A percentile compares a stretch with the other conserved stretches of the same genome.
These are phyloP conservation scores for Microascus cirrosus DNA, from an alignment of 2,329 filamentous ascomycete species.

Conservation along the genomic window DNA sequence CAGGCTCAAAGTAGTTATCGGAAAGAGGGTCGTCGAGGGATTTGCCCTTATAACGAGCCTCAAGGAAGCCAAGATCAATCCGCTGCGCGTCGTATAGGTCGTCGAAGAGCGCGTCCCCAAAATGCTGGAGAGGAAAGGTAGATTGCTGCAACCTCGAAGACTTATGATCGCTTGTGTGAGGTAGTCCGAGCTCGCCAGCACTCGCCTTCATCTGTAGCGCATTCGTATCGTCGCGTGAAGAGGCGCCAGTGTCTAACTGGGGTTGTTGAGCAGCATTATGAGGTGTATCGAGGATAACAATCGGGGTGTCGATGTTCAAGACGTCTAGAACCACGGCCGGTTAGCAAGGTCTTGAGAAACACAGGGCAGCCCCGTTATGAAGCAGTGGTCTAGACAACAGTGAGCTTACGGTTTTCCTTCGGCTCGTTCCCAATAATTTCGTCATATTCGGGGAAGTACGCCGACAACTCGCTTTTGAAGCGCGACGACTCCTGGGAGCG, in stretches of 20 bases:
- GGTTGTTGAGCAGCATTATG: slow-evolving; percentile 6
- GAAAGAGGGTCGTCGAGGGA: slow-evolving; percentile 41
- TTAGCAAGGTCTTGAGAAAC: slow-evolving; percentile 5
- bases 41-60: slow-evolving; percentile 31
- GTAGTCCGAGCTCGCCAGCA: not conserved
- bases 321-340: slow-evolving; percentile 35
- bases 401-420: slow-evolving; percentile 58
- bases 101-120: slow-evolving; percentile 43
- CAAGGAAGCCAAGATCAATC: slow-evolving; percentile 44
- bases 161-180: not conserved
- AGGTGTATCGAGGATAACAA: slow-evolving; percentile 54
- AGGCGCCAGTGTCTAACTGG: not conserved
- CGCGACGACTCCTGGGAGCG: slow-evolving; percentile 76
- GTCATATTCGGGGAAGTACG: slow-evolving; percentile 90
- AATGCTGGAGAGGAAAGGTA: slow-evolving; percentile 31
- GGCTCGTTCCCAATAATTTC: slow-evolving; percentile 81
- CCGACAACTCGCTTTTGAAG: slow-evolving; percentile 82
- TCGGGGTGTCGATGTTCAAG: slow-evolving; percentile 60
- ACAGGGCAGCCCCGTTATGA: slow-evolving; percentile 1
- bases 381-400: slow-evolving; percentile 10
- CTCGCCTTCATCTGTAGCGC: not conserved
- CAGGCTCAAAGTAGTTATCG: slow-evolving; percentile 39
- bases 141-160: not conserved
- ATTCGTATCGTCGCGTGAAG: not conserved
- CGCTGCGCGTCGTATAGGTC: slow-evolving; percentile 44